Evolutionary conservation across 495 filamentous ascomycete genomes (phyloP), one percentile per base, ranked within the genome.

Genomic region (Xylaria castorea): DNA sequence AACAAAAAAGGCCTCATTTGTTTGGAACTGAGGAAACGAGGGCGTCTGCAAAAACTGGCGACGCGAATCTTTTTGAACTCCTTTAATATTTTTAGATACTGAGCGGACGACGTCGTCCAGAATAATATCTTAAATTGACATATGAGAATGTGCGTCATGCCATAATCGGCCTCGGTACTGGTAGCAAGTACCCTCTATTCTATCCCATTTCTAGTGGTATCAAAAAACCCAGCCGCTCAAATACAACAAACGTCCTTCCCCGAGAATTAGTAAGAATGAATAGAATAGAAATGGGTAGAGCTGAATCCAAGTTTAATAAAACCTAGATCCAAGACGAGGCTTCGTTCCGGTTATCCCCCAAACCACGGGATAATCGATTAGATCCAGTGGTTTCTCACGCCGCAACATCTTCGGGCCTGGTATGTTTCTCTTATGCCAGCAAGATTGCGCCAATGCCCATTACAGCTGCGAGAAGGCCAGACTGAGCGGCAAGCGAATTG

Each of bases 381-480:
- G 30, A 62, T 22, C 2, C 25, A 3, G 38, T 53, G 14, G 38
- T 16, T 48, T 46, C 22, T 63, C 30, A 46, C 14, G 34, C 34
- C 32, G 36, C 22, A n/a, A 44, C 6, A 57, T 22, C 36, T 44
- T 18, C n/a, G 3, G 20, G 16, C 8, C 4, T 42, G 22, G 7
- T 8, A 62, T 20, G 60, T 40, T 36, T n/a, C 27, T 27, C 53
- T 81, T 81, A 85, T 44, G 78, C 80, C 50, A 88, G 74, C 63
- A 88, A 74, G 71, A 80, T 81, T 34, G 81, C 79, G 60, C 81
- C 82, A 60, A 83, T 78, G 30, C 80, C 85, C 25, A 88, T 63
- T 27, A 80, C 78, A 74, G 78, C 78, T 66, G 84, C 74, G 67
- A 83, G 70, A n/a, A 86, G 68, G 27, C 83, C 83, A 18, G 82